Evolutionary conservation across 2,329 filamentous ascomycete species (phyloP), one percentile per base, ranked within the genome.

Genomic region (Calonectria pseudoreteaudii): DNA sequence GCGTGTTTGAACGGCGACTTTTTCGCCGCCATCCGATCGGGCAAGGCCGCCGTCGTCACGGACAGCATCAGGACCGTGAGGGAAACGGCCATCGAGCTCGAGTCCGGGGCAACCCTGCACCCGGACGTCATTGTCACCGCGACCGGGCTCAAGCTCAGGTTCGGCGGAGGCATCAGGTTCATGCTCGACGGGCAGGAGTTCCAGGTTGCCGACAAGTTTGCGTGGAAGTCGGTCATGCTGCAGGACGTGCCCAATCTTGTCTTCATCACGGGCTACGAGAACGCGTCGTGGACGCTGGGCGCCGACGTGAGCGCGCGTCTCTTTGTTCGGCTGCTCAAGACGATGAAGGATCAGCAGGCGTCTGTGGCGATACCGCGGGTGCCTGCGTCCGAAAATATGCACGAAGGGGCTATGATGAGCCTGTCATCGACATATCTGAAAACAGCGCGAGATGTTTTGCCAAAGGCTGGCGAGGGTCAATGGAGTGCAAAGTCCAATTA

Each of bases 101-200:
- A 81, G 50, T 84, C 77, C 30, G 79, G 81, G 2, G 78, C 84
- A 81, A 84, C 73, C 2, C 80, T 93, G 0, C 81, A 87, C 18
- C 87, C 91, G 0, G 92, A 93, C 76, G 87, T 91, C 72, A 92
- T 94, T 76, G 85, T 93, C 70, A 92, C 91, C 0, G 92, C 92
- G 0, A 94, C 92, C 0, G 92, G 92, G 0, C 85, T 93, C 7
- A 87, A 87, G 62, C 82, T 93, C 72, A 81, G 85, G 30, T 84
- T 93, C 62, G 89, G 87, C 2, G 91, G 91, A 31, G 85, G 86
- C 50, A 87, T 90, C 36, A 79, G 83, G 2, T 73, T 93, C 18
- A 78, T 80, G 3, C 84, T 93, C 14, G 90, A 93, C 76, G 88
- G 1, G 88, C 89, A 0, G 91, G 94, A 87, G 9, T 31, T 58